Conservation (phyloP, 352 stramenopile genomes). For the Phytophthora melonis region DNA sequence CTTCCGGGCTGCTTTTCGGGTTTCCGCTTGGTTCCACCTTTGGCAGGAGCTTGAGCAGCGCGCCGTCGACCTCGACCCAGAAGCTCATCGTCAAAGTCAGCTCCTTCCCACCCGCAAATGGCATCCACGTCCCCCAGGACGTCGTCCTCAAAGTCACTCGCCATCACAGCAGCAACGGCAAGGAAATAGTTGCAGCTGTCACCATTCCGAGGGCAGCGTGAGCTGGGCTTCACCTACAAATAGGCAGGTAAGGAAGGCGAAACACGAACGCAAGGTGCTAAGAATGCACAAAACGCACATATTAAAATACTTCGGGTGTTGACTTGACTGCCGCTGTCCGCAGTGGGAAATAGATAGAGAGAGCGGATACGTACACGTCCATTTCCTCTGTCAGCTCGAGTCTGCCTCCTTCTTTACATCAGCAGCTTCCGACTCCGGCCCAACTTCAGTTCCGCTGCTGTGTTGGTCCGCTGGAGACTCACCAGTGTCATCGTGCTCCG, state of each 20-base stretch:
- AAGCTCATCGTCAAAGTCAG: slow-evolving; percentile 33
- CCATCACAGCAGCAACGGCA: slow-evolving; percentile 7
- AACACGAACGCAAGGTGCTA: slow-evolving; percentile 6
- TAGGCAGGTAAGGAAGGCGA: slow-evolving; percentile 6
- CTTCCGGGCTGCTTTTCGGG: slow-evolving; percentile 1
- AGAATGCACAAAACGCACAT: slow-evolving; percentile 13
- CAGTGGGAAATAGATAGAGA: slow-evolving; percentile 16
- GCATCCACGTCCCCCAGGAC: slow-evolving; percentile 14
- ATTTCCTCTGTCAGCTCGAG: slow-evolving; percentile 21
- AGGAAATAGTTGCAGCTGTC: background rate
- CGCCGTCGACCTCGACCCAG: background rate
- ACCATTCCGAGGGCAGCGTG: slow-evolving; percentile 5
- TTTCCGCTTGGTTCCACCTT: slow-evolving; percentile 2
- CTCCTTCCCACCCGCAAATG: slow-evolving; percentile 40
- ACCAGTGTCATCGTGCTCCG: slow-evolving; percentile 8
- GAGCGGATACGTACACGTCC: slow-evolving; percentile 1
- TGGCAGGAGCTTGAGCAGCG: background rate
- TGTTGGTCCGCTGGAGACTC: background rate
- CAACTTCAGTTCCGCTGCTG: slow-evolving; percentile 29
- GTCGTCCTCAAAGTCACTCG: slow-evolving; percentile 16
- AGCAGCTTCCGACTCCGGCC: slow-evolving; percentile 24
- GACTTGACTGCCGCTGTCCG: slow-evolving; percentile 10
- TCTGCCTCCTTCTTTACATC: slow-evolving; percentile 15
- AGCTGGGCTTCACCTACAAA: slow-evolving; percentile 23
- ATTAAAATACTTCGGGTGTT: slow-evolving; percentile 29